Conservation (phyloP, 2,329 filamentous ascomycete species). For the Eutypa lata region DNA sequence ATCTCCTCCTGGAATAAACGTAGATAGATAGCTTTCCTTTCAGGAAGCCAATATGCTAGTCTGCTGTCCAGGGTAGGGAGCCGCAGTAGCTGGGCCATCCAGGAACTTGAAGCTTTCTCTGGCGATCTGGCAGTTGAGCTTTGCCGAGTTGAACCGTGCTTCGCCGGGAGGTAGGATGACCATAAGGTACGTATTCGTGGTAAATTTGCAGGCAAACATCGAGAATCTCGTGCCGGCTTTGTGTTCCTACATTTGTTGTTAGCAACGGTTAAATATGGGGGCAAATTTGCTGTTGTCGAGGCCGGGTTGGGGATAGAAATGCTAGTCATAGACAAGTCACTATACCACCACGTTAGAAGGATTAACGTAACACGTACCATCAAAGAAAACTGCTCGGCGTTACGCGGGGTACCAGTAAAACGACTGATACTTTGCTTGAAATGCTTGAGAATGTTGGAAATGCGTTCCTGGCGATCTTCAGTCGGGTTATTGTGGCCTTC, state of each 20-base stretch:
- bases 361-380: slow-evolving; percentile 40
- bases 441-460: slow-evolving; percentile 97
- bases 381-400: slow-evolving; percentile 75
- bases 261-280: background rate
- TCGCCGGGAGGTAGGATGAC: slow-evolving; percentile 89
- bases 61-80: background rate
- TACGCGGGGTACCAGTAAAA: slow-evolving; percentile 77
- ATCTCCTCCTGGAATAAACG: too few species aligned
- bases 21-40: too few species aligned
- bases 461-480: slow-evolving; percentile 85
- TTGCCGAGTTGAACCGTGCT: slow-evolving; percentile 83
- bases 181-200: slow-evolving; percentile 95
- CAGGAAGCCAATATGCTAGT: too few species aligned
- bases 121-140: slow-evolving; percentile 86
- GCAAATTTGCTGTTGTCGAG: background rate
- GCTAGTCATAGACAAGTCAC: background rate
- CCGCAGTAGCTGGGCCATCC: slow-evolving; percentile 45
- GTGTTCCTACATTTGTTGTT: slow-evolving; percentile 49
- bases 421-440: slow-evolving; percentile 84
- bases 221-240: slow-evolving; percentile 77
- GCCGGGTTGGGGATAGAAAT: background rate
- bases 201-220: slow-evolving; percentile 92
- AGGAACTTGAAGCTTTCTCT: slow-evolving; percentile 74
- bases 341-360: too few species aligned
- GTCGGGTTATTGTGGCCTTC: slow-evolving; percentile 79